Evolutionary conservation across 768 basidiomycete genomes (phyloP).

Genomic region (Arthromyces matolae): DNA sequence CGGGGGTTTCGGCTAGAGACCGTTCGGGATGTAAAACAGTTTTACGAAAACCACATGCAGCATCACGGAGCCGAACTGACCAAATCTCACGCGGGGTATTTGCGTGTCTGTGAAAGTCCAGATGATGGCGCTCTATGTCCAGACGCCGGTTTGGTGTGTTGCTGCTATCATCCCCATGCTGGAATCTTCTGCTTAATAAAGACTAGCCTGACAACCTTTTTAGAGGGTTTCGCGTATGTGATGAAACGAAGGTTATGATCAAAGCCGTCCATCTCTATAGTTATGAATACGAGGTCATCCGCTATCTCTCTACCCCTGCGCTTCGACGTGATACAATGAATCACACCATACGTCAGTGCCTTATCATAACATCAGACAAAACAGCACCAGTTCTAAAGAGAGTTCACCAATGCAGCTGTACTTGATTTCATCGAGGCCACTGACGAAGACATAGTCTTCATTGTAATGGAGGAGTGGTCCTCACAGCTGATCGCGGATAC

Average conservation of each 20-base stretch:
- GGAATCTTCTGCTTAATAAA: too few species aligned
- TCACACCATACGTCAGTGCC: conserved; percentile 69
- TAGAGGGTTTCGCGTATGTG: conserved; percentile 52
- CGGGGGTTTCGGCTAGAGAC: conserved; percentile 68
- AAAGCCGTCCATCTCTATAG: conserved; percentile 67
- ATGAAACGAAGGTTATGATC: conserved; percentile 53
- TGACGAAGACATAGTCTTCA: conserved; percentile 53
- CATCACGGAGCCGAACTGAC: conserved; percentile 7
- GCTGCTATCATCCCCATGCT: conserved; percentile 9
- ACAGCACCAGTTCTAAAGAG: too few species aligned
- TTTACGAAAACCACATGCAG: conserved; percentile 35
- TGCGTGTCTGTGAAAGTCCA: conserved; percentile 26
- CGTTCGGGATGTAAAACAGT: conserved; percentile 58
- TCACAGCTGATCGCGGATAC: conserved; percentile 51
- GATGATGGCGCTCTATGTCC: conserved; percentile 64
- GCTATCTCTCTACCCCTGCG: conserved; percentile 48
- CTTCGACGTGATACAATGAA: conserved; percentile 62
- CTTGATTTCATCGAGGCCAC: conserved; percentile 56
- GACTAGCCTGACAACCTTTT: conserved; percentile 73
- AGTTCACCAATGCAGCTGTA: conserved; percentile 57
- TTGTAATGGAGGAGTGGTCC: conserved; percentile 83
- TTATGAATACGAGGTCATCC: conserved; percentile 60
- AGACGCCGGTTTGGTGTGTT: conserved; percentile 61
- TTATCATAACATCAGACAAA: conserved; percentile 1
- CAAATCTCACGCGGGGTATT: conserved; percentile 27